Base-by-base conservation (phyloP, 306 rosid species). In the Macrotyloma uniflorum region DNA sequence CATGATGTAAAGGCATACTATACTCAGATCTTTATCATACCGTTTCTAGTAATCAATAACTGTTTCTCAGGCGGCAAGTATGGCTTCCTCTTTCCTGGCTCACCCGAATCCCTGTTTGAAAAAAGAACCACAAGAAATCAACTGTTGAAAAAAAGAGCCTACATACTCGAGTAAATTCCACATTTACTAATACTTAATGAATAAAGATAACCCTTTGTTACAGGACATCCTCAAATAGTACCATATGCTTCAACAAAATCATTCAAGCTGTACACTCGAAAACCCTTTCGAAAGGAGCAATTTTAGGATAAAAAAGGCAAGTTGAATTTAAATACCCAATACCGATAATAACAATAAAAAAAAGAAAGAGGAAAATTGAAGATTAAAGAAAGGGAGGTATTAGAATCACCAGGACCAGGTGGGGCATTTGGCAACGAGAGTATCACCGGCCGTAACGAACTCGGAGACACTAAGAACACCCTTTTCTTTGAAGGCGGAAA, bases 381-480 rank as follows among this genome's bases (percentile, higher is more conserved):
- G n/a, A n/a, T n/a, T 49, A n/a, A 1, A n/a, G 7, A n/a, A 9
- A 9, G 24, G 15, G 0, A 10, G 38, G 30, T 40, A 59, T 5
- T 42, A 30, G 16, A 79, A 76, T 49, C 88, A 95, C 99, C 99
- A 95, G 15, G 99, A 95, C 99, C 99, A 95, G 67, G 99, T 95
- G 74, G 97, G 99, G 85, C 99, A 95, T 82, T 95, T 95, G 83
- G 99, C 89, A 32, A 95, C 99, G 87, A 93, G 99, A 76, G 90
- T 95, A 63, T 95, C 99, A 62, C 99, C 99, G 69, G 99, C 96
- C 67, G 70, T 46, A 64, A 95, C 38, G 84, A 93, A 95, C 83
- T 95, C 99, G 83, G 89, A 85, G 85, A 95, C 91, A 74, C 98
- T 93, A 72, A 95, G 99, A 83, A 95, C 99, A 9, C 99, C 99